Evolutionary conservation across 2,329 filamentous ascomycete species (phyloP).

Genomic region (Talaromyces islandicus): DNA sequence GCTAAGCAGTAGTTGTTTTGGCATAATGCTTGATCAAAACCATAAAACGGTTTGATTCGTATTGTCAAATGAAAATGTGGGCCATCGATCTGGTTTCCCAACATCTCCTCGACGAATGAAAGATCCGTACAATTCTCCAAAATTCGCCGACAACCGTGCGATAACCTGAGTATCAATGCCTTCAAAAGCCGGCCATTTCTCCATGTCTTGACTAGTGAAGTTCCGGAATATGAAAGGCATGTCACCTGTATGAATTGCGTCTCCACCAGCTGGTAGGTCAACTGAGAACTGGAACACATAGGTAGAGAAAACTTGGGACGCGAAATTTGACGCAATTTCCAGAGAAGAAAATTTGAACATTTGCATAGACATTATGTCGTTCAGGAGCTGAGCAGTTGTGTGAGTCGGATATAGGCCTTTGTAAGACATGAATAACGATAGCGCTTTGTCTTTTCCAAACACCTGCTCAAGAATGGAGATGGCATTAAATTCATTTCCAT

Average conservation of each 20-base stretch:
- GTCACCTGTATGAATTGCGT: neutral
- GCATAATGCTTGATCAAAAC: neutral
- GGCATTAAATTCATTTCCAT: neutral
- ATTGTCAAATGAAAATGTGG: neutral
- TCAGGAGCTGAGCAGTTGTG: neutral
- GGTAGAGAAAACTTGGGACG: neutral
- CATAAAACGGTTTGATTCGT: neutral
- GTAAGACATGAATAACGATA: neutral
- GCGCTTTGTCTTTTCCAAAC: neutral
- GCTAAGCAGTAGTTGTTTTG: neutral
- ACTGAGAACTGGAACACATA: neutral
- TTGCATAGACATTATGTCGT: neutral
- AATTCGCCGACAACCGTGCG: neutral
- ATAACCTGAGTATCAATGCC: neutral
- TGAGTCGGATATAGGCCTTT: neutral
- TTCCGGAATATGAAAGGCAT: neutral
- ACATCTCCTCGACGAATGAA: neutral
- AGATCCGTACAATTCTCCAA: neutral
- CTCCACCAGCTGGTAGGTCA: neutral
- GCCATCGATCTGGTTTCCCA: neutral
- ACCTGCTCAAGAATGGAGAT: neutral
- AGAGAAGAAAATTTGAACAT: neutral
- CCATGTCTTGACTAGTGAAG: neutral
- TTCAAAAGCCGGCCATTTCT: neutral
- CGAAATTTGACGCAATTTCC: neutral